These are phyloP conservation scores for Lathyrus sativus DNA, from an alignment of 306 rosid genomes.

Conservation along the genomic window DNA sequence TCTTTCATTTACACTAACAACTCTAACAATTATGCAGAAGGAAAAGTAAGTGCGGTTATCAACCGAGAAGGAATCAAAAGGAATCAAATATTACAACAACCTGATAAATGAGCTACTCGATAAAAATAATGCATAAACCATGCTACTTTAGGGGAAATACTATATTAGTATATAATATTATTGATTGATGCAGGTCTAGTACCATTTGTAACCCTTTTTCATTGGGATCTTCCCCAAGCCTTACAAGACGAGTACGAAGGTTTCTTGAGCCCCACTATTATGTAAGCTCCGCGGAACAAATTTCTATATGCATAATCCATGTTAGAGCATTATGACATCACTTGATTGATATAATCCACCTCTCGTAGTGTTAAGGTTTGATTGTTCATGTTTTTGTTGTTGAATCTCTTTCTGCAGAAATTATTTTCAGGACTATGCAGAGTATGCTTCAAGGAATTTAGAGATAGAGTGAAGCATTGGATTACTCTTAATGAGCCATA, in stretches of 20 bases:
- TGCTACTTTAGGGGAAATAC: not conserved
- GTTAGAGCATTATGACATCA: not conserved
- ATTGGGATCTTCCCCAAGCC: conserved; percentile 51
- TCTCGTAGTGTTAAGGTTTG: not conserved
- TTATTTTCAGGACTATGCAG: not conserved
- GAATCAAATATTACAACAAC: conserved; percentile 60
- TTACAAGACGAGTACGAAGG: conserved; percentile 40
- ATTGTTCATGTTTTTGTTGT: not conserved
- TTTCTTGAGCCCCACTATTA: conserved; percentile 38
- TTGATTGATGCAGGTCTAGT: conserved; percentile 24
- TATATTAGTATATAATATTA: too few relatives aligned
- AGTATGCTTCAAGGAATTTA: not conserved
- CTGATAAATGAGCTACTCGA: conserved; percentile 58
- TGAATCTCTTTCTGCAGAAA: not conserved
- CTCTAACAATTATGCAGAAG: conserved; percentile 45
- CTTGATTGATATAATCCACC: not conserved
- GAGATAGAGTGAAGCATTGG: not conserved
- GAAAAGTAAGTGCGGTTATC: conserved; percentile 56
- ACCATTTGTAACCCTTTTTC: conserved; percentile 47
- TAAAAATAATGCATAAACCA: conserved; percentile 44
- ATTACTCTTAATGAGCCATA: not conserved
- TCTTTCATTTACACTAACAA: not conserved
- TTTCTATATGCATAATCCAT: not conserved
- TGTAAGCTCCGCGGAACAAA: conserved; percentile 22
- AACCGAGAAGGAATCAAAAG: conserved; percentile 61